Percentiles rank a stretch among this genome's conserved stretches.
These are phyloP conservation scores for Metschnikowia aberdeeniae DNA, from an alignment of 805 yeast genomes.

Conservation along the genomic window DNA sequence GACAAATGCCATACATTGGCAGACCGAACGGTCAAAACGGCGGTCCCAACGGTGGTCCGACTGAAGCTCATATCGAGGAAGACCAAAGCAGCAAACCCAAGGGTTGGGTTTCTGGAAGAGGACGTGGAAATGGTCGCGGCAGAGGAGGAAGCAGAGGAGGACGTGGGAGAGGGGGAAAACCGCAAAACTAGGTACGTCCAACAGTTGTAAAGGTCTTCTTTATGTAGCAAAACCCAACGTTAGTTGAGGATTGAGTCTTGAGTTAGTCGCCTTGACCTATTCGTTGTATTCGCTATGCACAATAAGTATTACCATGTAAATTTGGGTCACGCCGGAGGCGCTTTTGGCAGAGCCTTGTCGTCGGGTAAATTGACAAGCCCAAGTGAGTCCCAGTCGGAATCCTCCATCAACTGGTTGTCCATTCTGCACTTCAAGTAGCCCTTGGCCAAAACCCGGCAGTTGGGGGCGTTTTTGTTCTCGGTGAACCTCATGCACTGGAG, in stretches of 20 bases:
- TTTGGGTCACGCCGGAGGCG: no score
- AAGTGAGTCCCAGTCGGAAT: constrained; percentile 41
- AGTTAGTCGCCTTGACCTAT: no score
- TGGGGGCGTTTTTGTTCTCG: constrained; percentile 82
- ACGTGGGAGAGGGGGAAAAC: constrained; percentile 15
- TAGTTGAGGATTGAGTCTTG: no score
- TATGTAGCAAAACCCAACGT: no score
- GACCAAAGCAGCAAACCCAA: constrained; percentile 2
- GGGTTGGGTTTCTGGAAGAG: constrained; percentile 7
- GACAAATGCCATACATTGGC: neutral
- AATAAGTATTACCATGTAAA: no score
- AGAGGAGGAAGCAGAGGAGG: constrained; percentile 23
- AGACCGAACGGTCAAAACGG: neutral
- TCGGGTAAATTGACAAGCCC: constrained; percentile 42
- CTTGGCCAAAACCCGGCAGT: constrained; percentile 82
- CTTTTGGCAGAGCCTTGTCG: constrained; percentile 12
- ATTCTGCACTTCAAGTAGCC: constrained; percentile 80
- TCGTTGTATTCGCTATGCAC: neutral
- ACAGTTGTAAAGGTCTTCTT: no score
- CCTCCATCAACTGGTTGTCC: constrained; percentile 57
- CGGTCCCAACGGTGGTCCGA: neutral
- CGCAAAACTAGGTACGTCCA: neutral
- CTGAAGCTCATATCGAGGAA: neutral
- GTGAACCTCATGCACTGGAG: constrained; percentile 74
- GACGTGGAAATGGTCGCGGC: constrained; percentile 14